Base-by-base conservation (phyloP, 164 flowering plant genomes). In the Vitis rupestris region DNA sequence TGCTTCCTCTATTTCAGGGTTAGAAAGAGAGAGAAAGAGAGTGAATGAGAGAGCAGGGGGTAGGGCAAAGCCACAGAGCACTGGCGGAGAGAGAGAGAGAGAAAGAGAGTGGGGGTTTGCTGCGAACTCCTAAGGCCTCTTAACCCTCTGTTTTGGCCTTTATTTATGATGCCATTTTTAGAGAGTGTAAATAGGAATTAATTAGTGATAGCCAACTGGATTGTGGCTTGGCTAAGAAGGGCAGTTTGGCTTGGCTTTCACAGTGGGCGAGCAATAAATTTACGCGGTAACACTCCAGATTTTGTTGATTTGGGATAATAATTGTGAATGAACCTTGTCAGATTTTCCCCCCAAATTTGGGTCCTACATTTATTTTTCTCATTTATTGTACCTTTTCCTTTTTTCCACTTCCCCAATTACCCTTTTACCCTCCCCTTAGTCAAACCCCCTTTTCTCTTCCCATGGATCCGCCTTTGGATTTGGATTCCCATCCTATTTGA, bases 1-100 rank as follows among this genome's bases (percentile, higher is more conserved):
- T 72, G 81, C 67, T 83, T 83, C 85, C 78, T 79, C 82, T 78
- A 69, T 79, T 80, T 83, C 83, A 83, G 85, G 75, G 83, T 60
- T 31, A 50, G 76, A 79, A 70, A 69, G 71, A 58, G 66, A 65
- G 62, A 56, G 68, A 76, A 49, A 65, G 68, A 49, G 54, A 9
- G 56, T 10, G 57, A 61, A 60, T 16, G 49, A 55, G 71, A 61
- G 63, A 55, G 12, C 14, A 2, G 13, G 57, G 23, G 10, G 27
- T 23, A 23, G 27, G 27, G 27, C 27, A 23, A 23, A 23, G 27
- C 27, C 27, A 23, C 0, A 23, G 27, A 19, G 27, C 27, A 23
- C 27, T 23, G 27, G 27, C 27, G 27, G 30, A 52, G 48, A 13
- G 49, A 3, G 37, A 14, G 52, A 56, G 66, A 52, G 49, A 3